phyloP scores from a whole-genome alignment of 1,139 yeast genomes.

The Hyphopichia buzzinii region DNA sequence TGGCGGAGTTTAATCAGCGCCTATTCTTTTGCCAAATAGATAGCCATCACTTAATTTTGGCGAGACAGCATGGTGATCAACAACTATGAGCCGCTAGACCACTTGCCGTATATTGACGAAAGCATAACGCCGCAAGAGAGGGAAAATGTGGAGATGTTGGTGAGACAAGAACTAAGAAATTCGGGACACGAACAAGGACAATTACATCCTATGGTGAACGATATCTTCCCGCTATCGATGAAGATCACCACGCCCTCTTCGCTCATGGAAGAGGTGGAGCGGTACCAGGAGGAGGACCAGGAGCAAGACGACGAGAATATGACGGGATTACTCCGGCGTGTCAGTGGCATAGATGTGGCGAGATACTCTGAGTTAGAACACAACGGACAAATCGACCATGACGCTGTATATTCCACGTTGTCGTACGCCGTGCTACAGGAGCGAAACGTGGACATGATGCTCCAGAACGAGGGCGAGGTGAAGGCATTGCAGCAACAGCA shows the following conservation, averaged over 20 bases:
- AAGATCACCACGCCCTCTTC: slow-evolving; percentile 11
- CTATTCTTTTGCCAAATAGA: no score
- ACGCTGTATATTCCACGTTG: slow-evolving; percentile 29
- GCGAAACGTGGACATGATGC: slow-evolving; percentile 23
- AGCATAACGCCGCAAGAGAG: slow-evolving; percentile 31
- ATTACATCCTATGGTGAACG: slow-evolving; percentile 31
- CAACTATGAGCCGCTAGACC: slow-evolving; percentile 29
- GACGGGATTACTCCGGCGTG: slow-evolving; percentile 8
- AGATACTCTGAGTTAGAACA: slow-evolving; percentile 23
- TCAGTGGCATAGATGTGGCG: slow-evolving; percentile 28
- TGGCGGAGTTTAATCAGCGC: no score
- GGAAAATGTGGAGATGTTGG: slow-evolving; percentile 32
- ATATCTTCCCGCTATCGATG: slow-evolving; percentile 22
- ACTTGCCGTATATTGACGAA: slow-evolving; percentile 32
- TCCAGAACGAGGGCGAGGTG: slow-evolving; percentile 19
- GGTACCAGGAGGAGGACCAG: slow-evolving; percentile 33
- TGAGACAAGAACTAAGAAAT: slow-evolving; percentile 22
- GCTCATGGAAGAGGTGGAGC: slow-evolving; percentile 25
- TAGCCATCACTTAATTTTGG: no score
- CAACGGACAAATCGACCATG: slow-evolving; percentile 10
- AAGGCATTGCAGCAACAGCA: slow-evolving; percentile 17
- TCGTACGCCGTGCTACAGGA: slow-evolving; percentile 31
- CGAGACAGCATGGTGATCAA: slow-evolving; percentile 21
- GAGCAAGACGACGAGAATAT: slow-evolving; percentile 19
- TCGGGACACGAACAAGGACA: neutral